Evolutionary conservation across 75 land plant genomes (phyloP), one percentile per base, ranked within the genome.

Genomic region (Azolla pinnata): DNA sequence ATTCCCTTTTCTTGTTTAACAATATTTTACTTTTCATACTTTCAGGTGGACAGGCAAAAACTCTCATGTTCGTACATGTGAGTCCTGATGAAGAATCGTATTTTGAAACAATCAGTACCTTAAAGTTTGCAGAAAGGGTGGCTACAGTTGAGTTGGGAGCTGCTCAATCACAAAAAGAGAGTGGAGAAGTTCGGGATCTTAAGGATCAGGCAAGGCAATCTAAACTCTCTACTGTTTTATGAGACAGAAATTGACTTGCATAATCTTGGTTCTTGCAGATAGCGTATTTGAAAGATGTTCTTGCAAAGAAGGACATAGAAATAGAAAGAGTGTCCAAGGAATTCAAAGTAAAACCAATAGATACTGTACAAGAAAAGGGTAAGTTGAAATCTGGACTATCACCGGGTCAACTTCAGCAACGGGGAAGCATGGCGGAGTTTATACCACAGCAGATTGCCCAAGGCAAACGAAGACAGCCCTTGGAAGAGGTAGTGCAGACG

Each of bases 401-500:
- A 18, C n/a, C n/a, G 3, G 17, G 49, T 3, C 4, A 18, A 46
- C 10, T 46, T 2, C 49, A 46, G n/a, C n/a, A n/a, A n/a, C n/a
- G n/a, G n/a, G n/a, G n/a, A n/a, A n/a, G n/a, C n/a, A n/a, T n/a
- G n/a, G n/a, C n/a, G n/a, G n/a, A n/a, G n/a, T n/a, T n/a, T n/a
- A n/a, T n/a, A n/a, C n/a, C n/a, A n/a, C n/a, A n/a, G n/a, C n/a
- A n/a, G n/a, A n/a, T n/a, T 46, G 49, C 21, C 4, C 31, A 14
- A 66, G 31, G 49, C 17, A 4, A 46, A 30, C 52, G 29, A 28
- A 69, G 78, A 54, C 75, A 66, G 44, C 76, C 83, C 30, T 74
- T 81, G 76, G 79, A 75, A 28, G 88, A 75, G 53, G 81, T 84
- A 83, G 74, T 42, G 74, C 77, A 29, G 81, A 77, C 70, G 83